Conservation (phyloP, 768 basidiomycete species). For the Lactarius akahatsu region DNA sequence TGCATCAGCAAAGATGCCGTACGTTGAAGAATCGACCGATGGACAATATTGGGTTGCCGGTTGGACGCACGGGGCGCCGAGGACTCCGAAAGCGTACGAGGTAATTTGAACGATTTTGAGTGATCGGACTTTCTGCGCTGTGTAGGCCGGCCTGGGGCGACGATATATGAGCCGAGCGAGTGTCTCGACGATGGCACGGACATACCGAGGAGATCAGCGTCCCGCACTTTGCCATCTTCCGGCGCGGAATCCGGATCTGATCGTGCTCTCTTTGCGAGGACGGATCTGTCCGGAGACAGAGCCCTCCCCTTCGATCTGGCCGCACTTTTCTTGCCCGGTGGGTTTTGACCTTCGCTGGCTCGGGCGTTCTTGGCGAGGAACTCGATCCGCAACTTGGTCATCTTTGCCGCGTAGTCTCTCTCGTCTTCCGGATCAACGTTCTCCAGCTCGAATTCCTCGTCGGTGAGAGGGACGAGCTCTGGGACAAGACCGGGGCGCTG, state of each 20-base stretch:
- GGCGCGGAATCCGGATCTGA: slow-evolving; percentile 20
- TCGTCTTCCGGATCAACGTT: slow-evolving; percentile 48
- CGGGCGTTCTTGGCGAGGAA: slow-evolving; percentile 38
- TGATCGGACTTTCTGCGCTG: slow-evolving; percentile 8
- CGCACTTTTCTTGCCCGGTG: slow-evolving; percentile 20
- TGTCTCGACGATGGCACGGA: background rate
- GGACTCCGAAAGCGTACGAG: slow-evolving; percentile 19
- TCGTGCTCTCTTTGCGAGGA: slow-evolving; percentile 24
- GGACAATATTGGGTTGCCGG: slow-evolving; percentile 25
- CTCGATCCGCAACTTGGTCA: slow-evolving; percentile 40
- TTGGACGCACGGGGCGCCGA: slow-evolving; percentile 47
- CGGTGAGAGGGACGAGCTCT: slow-evolving; percentile 33
- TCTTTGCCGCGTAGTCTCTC: slow-evolving; percentile 41
- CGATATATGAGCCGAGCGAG: background rate
- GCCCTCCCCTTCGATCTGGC: slow-evolving; percentile 17
- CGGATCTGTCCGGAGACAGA: slow-evolving; percentile 10
- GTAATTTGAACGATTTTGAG: background rate
- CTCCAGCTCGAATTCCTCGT: slow-evolving; percentile 39
- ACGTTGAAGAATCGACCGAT: slow-evolving; percentile 62
- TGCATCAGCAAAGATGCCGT: slow-evolving; percentile 32
- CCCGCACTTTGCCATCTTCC: slow-evolving; percentile 20
- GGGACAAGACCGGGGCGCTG: slow-evolving; percentile 35
- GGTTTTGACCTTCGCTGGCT: slow-evolving; percentile 25
- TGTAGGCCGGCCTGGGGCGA: slow-evolving; percentile 5
- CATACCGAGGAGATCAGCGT: slow-evolving; percentile 10